Evolutionary conservation across 306 rosid genomes (phyloP), one percentile per base, ranked within the genome.

Genomic region (barrel medic (Medicago truncatula)): DNA sequence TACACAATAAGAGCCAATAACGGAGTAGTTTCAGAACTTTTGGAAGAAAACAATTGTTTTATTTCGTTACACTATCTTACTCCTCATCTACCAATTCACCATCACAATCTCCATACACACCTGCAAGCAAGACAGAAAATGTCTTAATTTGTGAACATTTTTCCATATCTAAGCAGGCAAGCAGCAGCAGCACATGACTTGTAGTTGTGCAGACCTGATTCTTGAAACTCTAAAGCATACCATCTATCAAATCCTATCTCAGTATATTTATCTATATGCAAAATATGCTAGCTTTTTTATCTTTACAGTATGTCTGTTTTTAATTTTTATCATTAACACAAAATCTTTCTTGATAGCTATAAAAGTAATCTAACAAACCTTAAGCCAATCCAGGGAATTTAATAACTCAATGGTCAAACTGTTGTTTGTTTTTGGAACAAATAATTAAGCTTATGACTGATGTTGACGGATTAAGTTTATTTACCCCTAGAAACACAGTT

Each of bases 61-160:
- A 61, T 72, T 79, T 60, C 41, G 73, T 78, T 52, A 47, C 75
- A 84, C 80, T 86, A 80, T 85, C 97, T 86, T 88, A 88, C 97
- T 90, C 88, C 86, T 94, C 98, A 82, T 94, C 89, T 61, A 94
- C 95, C 88, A 87, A 82, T 18, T 81, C 86, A 62, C 97, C 93
- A 0, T 79, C 88, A 76, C 86, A 82, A 77, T 90, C 92, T 82
- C 97, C 98, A 70, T 88, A 92, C 2, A 92, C 86, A 74, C 98
- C 98, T 94, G 90, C 82, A 18, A 80, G 47, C 79, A n/a, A 82
- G 43, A 79, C 61, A 59, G 61, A 34, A 52, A 80, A 53, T 39
- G 23, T 71, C 50, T 54, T 23, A 43, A 71, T 31, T 59, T 68
- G 13, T 62, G 70, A 59, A 36, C 75, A 67, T 9, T 58, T 67